Evolutionary conservation across 257 asterid genomes (phyloP), one percentile per base, ranked within the genome.

Genomic region (Solanum neorickii): DNA sequence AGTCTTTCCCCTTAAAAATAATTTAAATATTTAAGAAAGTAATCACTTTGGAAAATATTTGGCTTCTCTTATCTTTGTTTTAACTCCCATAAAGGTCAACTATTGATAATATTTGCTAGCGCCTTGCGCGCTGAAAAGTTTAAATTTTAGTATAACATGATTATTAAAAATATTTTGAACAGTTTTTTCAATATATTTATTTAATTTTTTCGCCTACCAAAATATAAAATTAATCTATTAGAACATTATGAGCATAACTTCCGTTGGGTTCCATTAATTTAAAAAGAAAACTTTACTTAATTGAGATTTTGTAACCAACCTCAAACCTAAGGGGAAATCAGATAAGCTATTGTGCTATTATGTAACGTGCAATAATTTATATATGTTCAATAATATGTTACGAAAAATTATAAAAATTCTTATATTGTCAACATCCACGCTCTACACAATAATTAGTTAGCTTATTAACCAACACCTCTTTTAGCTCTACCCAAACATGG

Each of bases 391-490:
- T 56, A 56, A 23, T 56, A 56, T 0, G n/a, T 0, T 56, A 56
- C n/a, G 5, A 1, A 56, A 56, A 56, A 56, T 18, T 56, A 56
- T 7, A 7, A 56, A 3, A 56, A 18, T 56, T 56, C n/a, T 56
- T 56, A 56, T 7, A 18, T 56, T 3, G 11, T 0, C 65, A 56
- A 56, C 0, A 56, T 3, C 1, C 0, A 1, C 0, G 5, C 5
- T 18, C 65, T 56, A 56, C 2, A 20, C 66, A 56, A 56, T 56
- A 56, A 56, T 20, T 7, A 7, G 5, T 8, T 56, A 56, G 25
- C 12, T 56, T 56, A 56, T 56, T 20, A 0, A 56, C 12, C 12
- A 56, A 20, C 66, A 56, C 66, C 5, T 20, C 66, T 56, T 56
- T 56, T 56, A 7, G 25, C 65, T 56, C n/a, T n/a, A 56, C 25